Evolutionary conservation across 2,329 filamentous ascomycete species (phyloP).

Genomic region (Dactylellina sp.): DNA sequence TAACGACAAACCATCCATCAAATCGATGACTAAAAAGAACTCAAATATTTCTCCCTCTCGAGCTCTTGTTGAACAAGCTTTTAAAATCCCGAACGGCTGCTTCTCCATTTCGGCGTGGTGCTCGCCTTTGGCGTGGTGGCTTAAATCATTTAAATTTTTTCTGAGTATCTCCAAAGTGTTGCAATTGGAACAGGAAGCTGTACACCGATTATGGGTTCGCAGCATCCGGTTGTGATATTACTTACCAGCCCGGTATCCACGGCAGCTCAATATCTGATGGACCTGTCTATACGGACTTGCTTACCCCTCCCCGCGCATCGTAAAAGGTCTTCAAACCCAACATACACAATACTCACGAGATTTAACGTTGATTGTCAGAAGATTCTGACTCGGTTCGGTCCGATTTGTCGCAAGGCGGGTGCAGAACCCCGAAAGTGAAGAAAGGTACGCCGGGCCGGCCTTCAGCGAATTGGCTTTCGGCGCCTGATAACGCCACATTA

Average conservation of each 20-base stretch:
- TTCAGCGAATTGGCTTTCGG: no score
- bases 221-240: no score
- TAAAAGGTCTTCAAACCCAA: no score
- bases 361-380: constrained; percentile 30
- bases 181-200: constrained; percentile 8
- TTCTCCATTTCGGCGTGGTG: constrained; percentile 20
- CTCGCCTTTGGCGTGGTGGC: constrained; percentile 23
- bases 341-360: constrained; percentile 26
- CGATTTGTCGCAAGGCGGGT: not conserved
- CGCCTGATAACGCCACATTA: no score
- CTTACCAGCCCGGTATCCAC: no score
- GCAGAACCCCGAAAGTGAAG: no score
- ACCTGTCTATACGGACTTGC: no score
- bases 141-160: constrained; percentile 27
- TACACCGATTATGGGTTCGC: no score
- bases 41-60: constrained; percentile 30
- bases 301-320: no score
- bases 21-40: constrained; percentile 54
- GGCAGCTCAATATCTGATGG: no score
- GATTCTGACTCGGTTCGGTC: not conserved
- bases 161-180: constrained; percentile 3
- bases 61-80: constrained; percentile 22
- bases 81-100: constrained; percentile 23
- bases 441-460: no score
- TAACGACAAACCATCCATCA: constrained; percentile 41